phyloP scores from a whole-genome alignment of 2,329 filamentous ascomycete species.

The Ophiocordyceps australis region DNA sequence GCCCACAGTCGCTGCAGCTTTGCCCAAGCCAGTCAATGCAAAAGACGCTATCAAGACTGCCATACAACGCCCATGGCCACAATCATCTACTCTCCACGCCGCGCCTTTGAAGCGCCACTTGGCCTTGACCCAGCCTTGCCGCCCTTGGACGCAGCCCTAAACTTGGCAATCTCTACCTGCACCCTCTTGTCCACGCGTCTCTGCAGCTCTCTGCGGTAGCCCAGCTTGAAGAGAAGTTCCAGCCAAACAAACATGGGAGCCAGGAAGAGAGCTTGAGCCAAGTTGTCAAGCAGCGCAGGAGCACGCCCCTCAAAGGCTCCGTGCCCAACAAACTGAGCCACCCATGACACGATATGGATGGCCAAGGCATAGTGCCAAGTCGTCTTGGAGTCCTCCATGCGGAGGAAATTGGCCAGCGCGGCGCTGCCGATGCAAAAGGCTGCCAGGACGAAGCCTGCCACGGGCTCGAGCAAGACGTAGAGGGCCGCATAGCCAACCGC shows the following conservation, averaged over 20 bases:
- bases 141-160: constrained; percentile 38
- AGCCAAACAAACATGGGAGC: constrained; percentile 97
- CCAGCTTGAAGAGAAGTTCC: constrained; percentile 75
- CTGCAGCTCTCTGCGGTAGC: constrained; percentile 80
- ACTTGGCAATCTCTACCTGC: constrained; percentile 57
- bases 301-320: constrained; percentile 76
- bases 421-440: constrained; percentile 60
- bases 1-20: not conserved
- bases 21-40: too few relatives aligned
- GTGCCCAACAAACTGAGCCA: constrained; percentile 83
- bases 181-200: constrained; percentile 62
- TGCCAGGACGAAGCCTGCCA: constrained; percentile 65
- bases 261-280: constrained; percentile 79
- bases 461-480: constrained; percentile 85
- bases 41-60: not conserved
- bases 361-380: constrained; percentile 41
- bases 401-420: constrained; percentile 58
- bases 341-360: constrained; percentile 60
- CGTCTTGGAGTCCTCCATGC: constrained; percentile 30
- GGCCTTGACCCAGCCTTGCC: constrained; percentile 29
- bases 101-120: too few relatives aligned
- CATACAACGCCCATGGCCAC: not conserved
- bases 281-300: constrained; percentile 77
- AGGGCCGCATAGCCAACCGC: constrained; percentile 55
- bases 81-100: not conserved